Evolutionary conservation across 2,329 filamentous ascomycete genomes (phyloP).

Genomic region (Onygenales sp.): DNA sequence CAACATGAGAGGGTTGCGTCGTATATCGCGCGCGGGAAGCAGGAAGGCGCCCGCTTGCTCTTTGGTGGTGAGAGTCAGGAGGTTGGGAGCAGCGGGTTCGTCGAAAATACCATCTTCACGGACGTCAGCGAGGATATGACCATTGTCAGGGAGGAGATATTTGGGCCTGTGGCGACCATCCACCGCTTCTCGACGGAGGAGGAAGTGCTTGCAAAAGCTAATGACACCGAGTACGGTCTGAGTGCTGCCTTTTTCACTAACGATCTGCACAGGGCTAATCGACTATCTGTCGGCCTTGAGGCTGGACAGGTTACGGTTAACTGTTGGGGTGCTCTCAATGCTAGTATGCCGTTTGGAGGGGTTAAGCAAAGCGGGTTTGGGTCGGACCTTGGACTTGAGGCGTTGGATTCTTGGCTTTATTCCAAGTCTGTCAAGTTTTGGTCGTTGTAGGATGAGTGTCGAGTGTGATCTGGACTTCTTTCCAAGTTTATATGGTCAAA

Average conservation of each 20-base stretch:
- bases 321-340: slow-evolving; percentile 63
- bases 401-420: too few relatives aligned
- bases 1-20: slow-evolving; percentile 81
- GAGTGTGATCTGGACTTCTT: too few relatives aligned
- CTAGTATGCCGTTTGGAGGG: slow-evolving; percentile 41
- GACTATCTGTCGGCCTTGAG: slow-evolving; percentile 59
- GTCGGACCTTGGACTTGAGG: slow-evolving; percentile 31
- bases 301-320: slow-evolving; percentile 60
- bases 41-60: slow-evolving; percentile 55
- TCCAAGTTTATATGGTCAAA: too few relatives aligned
- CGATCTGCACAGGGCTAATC: slow-evolving; percentile 66
- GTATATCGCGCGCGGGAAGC: slow-evolving; percentile 55
- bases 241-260: slow-evolving; percentile 67
- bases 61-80: slow-evolving; percentile 62
- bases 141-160: slow-evolving; percentile 73
- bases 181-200: slow-evolving; percentile 67
- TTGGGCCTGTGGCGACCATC: slow-evolving; percentile 69
- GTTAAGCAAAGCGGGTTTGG: slow-evolving; percentile 37
- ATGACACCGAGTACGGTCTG: slow-evolving; percentile 66
- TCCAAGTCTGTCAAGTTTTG: too few relatives aligned
- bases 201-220: slow-evolving; percentile 60
- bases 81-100: slow-evolving; percentile 66
- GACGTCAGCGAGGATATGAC: slow-evolving; percentile 62
- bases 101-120: slow-evolving; percentile 74
- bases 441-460: too few relatives aligned